Evolutionary conservation across 2,329 filamentous ascomycete genomes (phyloP).

Genomic region (Pseudogymnoascus sp.): DNA sequence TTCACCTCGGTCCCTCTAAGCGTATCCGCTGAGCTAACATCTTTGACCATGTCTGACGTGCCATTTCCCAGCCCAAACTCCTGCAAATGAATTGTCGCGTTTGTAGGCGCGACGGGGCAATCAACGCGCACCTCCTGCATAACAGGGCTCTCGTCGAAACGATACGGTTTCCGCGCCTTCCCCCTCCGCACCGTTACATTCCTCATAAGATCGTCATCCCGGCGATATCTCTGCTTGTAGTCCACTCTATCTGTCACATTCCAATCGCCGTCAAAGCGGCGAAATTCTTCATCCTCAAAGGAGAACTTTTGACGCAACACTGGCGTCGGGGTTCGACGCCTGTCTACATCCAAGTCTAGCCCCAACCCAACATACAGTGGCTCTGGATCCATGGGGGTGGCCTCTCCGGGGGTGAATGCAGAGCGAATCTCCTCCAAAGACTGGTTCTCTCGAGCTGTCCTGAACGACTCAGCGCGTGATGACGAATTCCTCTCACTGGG

Average conservation of each 20-base stretch:
- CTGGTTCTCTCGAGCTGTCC: slow-evolving; percentile 57
- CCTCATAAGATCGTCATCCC: slow-evolving; percentile 45
- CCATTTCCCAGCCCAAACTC: slow-evolving; percentile 39
- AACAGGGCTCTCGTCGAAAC: slow-evolving; percentile 23
- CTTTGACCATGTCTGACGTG: slow-evolving; percentile 28
- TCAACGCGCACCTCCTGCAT: slow-evolving; percentile 39
- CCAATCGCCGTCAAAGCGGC: slow-evolving; percentile 50
- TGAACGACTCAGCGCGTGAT: slow-evolving; percentile 38
- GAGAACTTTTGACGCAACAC: slow-evolving; percentile 1
- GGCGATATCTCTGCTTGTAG: slow-evolving; percentile 26
- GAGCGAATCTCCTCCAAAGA: slow-evolving; percentile 49
- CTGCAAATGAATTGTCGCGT: slow-evolving; percentile 36
- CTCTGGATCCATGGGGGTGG: slow-evolving; percentile 10
- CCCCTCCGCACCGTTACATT: slow-evolving; percentile 45
- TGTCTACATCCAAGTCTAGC: slow-evolving; percentile 32
- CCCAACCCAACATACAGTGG: slow-evolving; percentile 26
- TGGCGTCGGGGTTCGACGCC: slow-evolving; percentile 21
- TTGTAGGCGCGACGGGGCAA: slow-evolving; percentile 39
- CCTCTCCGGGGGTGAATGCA: slow-evolving; percentile 5
- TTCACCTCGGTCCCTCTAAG: background rate
- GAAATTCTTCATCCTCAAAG: slow-evolving; percentile 4
- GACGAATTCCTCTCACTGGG: slow-evolving; percentile 37
- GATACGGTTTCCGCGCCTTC: slow-evolving; percentile 15
- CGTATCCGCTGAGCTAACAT: background rate
- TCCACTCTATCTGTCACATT: slow-evolving; percentile 28